phyloP scores from a whole-genome alignment of 768 basidiomycete species.

The Lactarius quietus region DNA sequence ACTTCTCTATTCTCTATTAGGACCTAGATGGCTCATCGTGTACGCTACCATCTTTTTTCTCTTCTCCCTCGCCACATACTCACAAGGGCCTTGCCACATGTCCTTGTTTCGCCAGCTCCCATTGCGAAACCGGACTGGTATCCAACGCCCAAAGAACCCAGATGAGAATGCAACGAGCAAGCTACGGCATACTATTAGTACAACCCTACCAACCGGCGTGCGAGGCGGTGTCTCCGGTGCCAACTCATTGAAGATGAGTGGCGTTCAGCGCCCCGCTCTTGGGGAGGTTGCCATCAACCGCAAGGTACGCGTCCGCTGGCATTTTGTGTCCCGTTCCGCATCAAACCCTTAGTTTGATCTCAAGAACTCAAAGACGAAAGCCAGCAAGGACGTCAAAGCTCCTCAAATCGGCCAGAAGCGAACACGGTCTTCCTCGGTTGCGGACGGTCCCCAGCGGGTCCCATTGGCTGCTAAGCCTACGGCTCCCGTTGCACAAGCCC shows the following conservation, averaged over 20 bases:
- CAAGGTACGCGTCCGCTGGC: constrained; percentile 45
- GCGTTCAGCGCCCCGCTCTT: constrained; percentile 62
- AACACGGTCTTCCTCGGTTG: constrained; percentile 63
- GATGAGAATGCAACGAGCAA: constrained; percentile 76
- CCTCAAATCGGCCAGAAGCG: constrained; percentile 51
- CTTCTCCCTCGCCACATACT: constrained; percentile 22
- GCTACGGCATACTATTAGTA: constrained; percentile 59
- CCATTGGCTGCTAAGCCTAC: constrained; percentile 55
- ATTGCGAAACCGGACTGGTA: constrained; percentile 58
- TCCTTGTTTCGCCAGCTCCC: constrained; percentile 45
- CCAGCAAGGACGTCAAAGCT: constrained; percentile 48
- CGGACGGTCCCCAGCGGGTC: constrained; percentile 62
- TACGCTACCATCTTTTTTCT: constrained; percentile 5
- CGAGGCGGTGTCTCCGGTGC: constrained; percentile 42
- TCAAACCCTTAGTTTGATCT: constrained; percentile 7
- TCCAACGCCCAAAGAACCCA: constrained; percentile 61
- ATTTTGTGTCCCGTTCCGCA: constrained; percentile 7
- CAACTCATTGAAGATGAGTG: constrained; percentile 50
- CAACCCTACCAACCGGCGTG: constrained; percentile 43
- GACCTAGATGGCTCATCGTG: constrained; percentile 27
- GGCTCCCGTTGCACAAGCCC: constrained; percentile 20
- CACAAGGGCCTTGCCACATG: constrained; percentile 15
- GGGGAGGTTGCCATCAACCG: constrained; percentile 81
- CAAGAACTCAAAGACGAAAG: constrained; percentile 40
- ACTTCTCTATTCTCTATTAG: constrained; percentile 15